A percentile compares a stretch with the other conserved stretches of the same genome.
These are phyloP conservation scores for Mimosa pudica DNA, from an alignment of 306 rosid species.

Conservation along the genomic window DNA sequence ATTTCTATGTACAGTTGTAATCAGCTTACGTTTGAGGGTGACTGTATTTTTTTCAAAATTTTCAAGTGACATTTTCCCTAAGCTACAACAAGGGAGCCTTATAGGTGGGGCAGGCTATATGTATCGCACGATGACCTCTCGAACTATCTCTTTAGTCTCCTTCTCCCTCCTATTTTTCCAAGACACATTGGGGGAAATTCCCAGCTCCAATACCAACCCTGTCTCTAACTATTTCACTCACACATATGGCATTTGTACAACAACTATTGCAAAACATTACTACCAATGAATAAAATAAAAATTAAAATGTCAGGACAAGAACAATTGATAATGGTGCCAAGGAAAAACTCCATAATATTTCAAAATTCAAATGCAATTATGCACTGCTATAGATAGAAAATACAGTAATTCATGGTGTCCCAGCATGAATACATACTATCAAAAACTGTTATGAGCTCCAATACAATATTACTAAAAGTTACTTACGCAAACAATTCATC, in stretches of 20 bases:
- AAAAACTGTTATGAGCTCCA: background rate
- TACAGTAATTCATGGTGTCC: background rate
- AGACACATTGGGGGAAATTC: background rate
- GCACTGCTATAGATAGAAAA: background rate
- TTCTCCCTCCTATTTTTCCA: background rate
- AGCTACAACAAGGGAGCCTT: too few relatives aligned
- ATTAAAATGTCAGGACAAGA: background rate
- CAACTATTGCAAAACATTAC: conserved; percentile 18
- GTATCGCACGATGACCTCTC: too few relatives aligned
- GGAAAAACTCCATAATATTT: background rate
- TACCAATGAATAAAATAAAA: conserved; percentile 30
- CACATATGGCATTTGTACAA: background rate
- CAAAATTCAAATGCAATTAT: background rate
- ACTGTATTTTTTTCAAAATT: too few relatives aligned
- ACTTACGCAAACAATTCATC: conserved; percentile 80
- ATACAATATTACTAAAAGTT: conserved; percentile 34
- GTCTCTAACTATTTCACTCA: background rate
- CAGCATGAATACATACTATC: background rate
- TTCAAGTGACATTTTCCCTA: too few relatives aligned
- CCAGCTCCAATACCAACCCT: background rate
- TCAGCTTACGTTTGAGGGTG: background rate
- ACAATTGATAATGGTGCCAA: background rate
- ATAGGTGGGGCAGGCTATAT: too few relatives aligned
- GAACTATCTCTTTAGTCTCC: too few relatives aligned
- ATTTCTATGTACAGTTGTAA: background rate